Percentiles rank a stretch among this genome's conserved stretches.
These are phyloP conservation scores for Pseudozyma thailandica DNA, from an alignment of 1,284 basidiomycete genomes.

Conservation along the genomic window DNA sequence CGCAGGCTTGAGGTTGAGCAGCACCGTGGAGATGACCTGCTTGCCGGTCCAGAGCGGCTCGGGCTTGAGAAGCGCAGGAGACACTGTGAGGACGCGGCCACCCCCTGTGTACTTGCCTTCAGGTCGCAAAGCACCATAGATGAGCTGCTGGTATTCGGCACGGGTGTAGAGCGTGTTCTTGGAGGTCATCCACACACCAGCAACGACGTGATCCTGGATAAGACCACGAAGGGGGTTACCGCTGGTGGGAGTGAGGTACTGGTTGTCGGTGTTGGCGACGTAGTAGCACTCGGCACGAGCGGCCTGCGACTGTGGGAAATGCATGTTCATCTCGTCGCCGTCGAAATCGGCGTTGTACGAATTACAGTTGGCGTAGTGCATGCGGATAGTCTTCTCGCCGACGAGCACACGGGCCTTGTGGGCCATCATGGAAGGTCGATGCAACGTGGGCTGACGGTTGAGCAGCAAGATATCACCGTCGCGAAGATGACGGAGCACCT, in stretches of 20 bases:
- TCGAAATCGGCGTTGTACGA: conserved; percentile 99
- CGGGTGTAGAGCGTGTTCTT: conserved; percentile 94
- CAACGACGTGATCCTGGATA: conserved; percentile 99
- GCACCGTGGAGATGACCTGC: conserved; percentile 79
- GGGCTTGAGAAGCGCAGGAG: conserved; percentile 92
- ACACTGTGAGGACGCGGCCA: conserved; percentile 81
- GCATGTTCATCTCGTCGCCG: conserved; percentile 99
- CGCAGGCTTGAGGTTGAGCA: conserved; percentile 83
- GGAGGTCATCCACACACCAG: conserved; percentile 98
- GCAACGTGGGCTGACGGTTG: conserved; percentile 97
- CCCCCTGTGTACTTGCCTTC: conserved; percentile 80
- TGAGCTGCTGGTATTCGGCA: conserved; percentile 94
- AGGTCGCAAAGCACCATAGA: conserved; percentile 92
- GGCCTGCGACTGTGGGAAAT: conserved; percentile 94
- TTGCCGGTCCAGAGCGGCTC: conserved; percentile 95
- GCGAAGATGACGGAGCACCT: conserved; percentile 92
- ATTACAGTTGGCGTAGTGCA: conserved; percentile 99
- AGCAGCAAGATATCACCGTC: conserved; percentile 96
- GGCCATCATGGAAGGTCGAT: conserved; percentile 99
- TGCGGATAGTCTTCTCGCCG: conserved; percentile 98
- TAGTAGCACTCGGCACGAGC: conserved; percentile 81
- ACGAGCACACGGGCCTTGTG: conserved; percentile 91
- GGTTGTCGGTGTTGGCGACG: conserved; percentile 98
- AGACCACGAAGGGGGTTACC: conserved; percentile 96
- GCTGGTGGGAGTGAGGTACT: conserved; percentile 97